Base-by-base conservation (phyloP, 75 land plant genomes). In the Picea glauca region DNA sequence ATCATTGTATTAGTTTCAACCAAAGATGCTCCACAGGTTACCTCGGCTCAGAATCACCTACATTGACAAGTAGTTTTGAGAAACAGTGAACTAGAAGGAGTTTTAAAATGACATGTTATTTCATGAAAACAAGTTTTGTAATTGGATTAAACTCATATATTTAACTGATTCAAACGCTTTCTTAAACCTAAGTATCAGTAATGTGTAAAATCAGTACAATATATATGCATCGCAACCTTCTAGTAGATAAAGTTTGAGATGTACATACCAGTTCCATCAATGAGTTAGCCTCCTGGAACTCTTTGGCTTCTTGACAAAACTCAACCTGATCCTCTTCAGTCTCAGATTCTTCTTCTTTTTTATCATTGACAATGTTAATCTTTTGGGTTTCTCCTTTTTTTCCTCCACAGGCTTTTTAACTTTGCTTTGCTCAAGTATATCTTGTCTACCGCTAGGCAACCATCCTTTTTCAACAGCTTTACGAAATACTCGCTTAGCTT, bases 281-380 rank as follows among this genome's bases (percentile, higher is more conserved):
- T n/a, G 81, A 17, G 23, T 32, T 60, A 85, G 63, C 5, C 80
- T 76, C 81, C 76, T 81, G 32, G n/a, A 21, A 2, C 58, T 67
- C 58, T 50, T 90, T 3, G 92, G 87, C 77, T 91, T 91, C 85
- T 83, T 91, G 38, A 91, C 92, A 81, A 78, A 91, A 77, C 90
- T 88, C 65, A 86, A 40, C 62, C 83, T 70, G 2, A 91, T 67
- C 79, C 81, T 86, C 76, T 74, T 82, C 13, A 86, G 83, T 15
- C 79, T 70, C 62, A 72, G 80, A 80, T 86, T 83, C 77, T 87
- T 87, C 77, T 79, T 85, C 13, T 77, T 86, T 81, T 73, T 85
- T 74, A 85, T 90, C 86, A 68, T 68, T 38, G 7, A 13, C 3
- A 90, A 70, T 21, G 91, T 90, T 78, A 74, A 68, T 74, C 87